These are phyloP conservation scores for Flaveria linearis DNA, from an alignment of 129 eudicot species.

Conservation along the genomic window DNA sequence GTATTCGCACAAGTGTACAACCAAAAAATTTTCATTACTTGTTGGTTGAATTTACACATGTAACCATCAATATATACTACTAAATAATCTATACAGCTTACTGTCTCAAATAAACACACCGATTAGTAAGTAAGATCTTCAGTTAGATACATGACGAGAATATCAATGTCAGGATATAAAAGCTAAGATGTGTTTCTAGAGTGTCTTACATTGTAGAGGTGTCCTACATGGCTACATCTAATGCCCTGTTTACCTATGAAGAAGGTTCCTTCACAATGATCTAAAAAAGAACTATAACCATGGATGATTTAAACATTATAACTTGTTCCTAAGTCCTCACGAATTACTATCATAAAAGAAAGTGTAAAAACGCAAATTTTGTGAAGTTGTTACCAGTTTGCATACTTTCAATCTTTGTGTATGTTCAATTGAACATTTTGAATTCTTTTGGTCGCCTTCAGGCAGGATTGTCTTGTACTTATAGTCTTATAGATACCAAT, in stretches of 20 bases:
- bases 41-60: neutral
- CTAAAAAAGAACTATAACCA: neutral
- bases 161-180: neutral
- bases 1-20: neutral
- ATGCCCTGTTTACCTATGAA: neutral
- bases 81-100: too few species aligned
- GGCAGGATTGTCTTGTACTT: neutral
- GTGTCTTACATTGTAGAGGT: neutral
- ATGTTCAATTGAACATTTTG: constrained; percentile 11
- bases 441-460: neutral
- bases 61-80: neutral
- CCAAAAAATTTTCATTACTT: constrained; percentile 3
- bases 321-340: neutral
- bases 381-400: constrained; percentile 10
- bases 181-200: neutral
- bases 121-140: neutral
- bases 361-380: constrained; percentile 18
- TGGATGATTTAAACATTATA: constrained; percentile 11
- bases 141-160: too few species aligned
- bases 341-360: neutral
- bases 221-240: neutral
- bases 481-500: neutral
- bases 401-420: neutral
- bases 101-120: neutral
- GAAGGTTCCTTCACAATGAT: constrained; percentile 3